Base-by-base conservation (phyloP, 2,329 filamentous ascomycete genomes). In the Monilinia polystroma region DNA sequence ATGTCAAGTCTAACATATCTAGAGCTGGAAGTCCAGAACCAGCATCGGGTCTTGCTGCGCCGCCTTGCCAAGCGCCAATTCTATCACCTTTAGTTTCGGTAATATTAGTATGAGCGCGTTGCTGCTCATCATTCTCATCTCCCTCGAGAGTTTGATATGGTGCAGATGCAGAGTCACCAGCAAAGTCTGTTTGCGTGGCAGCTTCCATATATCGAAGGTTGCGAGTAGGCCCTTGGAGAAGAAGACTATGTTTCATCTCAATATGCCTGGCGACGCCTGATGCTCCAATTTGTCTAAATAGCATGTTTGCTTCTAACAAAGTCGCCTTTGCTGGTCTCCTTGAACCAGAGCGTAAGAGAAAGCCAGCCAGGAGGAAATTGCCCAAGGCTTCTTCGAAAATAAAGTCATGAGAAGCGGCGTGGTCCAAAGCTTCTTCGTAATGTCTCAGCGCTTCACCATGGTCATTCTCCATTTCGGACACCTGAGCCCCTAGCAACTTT, bases 1-100 rank as follows among this genome's bases (percentile, higher is more conserved):
- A 89, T 53, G 91, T 88, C 69, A 93, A 78, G 76, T 93, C 91
- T 74, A 94, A 88, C 88, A 94, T 93, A 78, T 94, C 91, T 64
- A 94, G 83, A 38, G 90, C 87, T 52, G 90, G 89, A 68, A 93
- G 81, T 14, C 88, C 87, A 47, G 81, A 85, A 3, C 84, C 85
- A 26, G 84, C 81, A 70, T 87, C 85, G 7, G 83, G 77, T 67
- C 84, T 82, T 78, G 86, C 86, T 14, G 84, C 83, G 20, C 66
- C 69, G 35, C 85, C 85, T 71, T 85, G 81, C 86, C 86, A 89
- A n/a, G 83, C 84, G 53, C 84, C 84, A 75, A 87, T 85, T 49
- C 84, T 81, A 63, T 86, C 85, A 56, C 84, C 85, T 71, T 82
- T 84, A 8, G 81, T 78, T 63, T 86, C 84, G 0, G 78, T 70